A percentile compares a stretch with the other conserved stretches of the same genome.
phyloP scores from a whole-genome alignment of 345 rosid genomes.

The Lepidium africanum region DNA sequence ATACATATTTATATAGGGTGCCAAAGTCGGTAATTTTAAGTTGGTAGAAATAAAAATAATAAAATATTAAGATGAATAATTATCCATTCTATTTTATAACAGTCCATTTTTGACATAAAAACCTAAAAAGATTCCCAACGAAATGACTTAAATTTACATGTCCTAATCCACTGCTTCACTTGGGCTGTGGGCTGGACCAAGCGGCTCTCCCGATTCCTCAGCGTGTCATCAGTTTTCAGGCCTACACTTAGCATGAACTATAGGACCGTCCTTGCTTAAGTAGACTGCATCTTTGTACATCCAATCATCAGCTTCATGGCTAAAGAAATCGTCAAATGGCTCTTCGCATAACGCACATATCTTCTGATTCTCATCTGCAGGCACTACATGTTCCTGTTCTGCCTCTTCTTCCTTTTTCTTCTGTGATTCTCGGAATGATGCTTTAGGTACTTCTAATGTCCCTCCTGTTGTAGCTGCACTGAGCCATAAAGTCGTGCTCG shows the following conservation, averaged over 20 bases:
- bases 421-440: not conserved
- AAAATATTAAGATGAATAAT: too few species aligned
- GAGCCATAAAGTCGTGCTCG: constrained; percentile 10
- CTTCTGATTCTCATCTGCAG: constrained; percentile 28
- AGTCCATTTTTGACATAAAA: too few species aligned
- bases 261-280: constrained; percentile 33
- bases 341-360: constrained; percentile 32
- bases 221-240: not conserved
- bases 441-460: not conserved
- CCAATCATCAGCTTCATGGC: constrained; percentile 44
- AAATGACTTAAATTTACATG: too few species aligned
- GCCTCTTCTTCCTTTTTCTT: not conserved
- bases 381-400: not conserved
- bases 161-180: too few species aligned
- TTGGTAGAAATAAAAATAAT: too few species aligned
- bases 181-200: too few species aligned
- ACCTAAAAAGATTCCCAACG: too few species aligned
- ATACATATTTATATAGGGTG: too few species aligned
- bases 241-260: constrained; percentile 76
- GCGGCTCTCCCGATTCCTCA: not conserved
- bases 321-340: constrained; percentile 38
- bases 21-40: too few species aligned
- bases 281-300: constrained; percentile 36
- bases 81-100: too few species aligned
- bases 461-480: constrained; percentile 1